phyloP scores from a whole-genome alignment of 495 filamentous ascomycete genomes.

The Podospora didyma region DNA sequence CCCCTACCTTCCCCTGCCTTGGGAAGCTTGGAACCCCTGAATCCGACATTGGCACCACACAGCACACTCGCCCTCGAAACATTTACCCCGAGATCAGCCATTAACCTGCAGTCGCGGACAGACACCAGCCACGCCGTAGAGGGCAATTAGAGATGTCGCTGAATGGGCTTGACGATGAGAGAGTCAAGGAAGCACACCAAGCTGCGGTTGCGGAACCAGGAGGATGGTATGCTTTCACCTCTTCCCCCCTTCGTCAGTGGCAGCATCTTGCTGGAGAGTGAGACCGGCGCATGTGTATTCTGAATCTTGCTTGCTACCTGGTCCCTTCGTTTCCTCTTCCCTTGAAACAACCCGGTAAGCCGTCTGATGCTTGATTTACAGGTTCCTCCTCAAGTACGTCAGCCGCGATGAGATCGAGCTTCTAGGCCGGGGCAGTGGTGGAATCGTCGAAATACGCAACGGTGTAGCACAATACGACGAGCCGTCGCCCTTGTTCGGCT shows the following conservation, averaged over 20 bases:
- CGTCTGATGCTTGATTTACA: slow-evolving; percentile 28
- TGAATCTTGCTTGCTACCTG: not conserved
- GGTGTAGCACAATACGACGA: slow-evolving; percentile 76
- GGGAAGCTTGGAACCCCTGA: slow-evolving; percentile 10
- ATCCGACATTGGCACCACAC: slow-evolving; percentile 4
- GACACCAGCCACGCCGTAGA: slow-evolving; percentile 8
- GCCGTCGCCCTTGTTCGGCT: slow-evolving; percentile 84
- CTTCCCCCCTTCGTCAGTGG: too few species aligned
- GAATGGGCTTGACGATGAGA: slow-evolving; percentile 86
- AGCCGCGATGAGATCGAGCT: slow-evolving; percentile 86
- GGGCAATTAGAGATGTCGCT: slow-evolving; percentile 69
- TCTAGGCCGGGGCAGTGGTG: slow-evolving; percentile 71
- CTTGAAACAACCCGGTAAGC: slow-evolving; percentile 5
- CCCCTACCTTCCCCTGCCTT: not conserved
- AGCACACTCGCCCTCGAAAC: slow-evolving; percentile 13
- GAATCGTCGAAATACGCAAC: slow-evolving; percentile 77
- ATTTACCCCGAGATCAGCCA: slow-evolving; percentile 12
- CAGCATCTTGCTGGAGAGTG: not conserved
- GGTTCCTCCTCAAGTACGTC: slow-evolving; percentile 92
- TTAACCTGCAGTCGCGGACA: slow-evolving; percentile 17
- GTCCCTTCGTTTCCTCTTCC: slow-evolving; percentile 8
- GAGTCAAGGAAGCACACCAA: slow-evolving; percentile 81
- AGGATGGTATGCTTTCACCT: slow-evolving; percentile 67
- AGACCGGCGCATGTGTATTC: not conserved
- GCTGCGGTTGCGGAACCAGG: slow-evolving; percentile 75